Base-by-base conservation (phyloP, 306 rosid genomes). In the Cucurbita argyrosperma region DNA sequence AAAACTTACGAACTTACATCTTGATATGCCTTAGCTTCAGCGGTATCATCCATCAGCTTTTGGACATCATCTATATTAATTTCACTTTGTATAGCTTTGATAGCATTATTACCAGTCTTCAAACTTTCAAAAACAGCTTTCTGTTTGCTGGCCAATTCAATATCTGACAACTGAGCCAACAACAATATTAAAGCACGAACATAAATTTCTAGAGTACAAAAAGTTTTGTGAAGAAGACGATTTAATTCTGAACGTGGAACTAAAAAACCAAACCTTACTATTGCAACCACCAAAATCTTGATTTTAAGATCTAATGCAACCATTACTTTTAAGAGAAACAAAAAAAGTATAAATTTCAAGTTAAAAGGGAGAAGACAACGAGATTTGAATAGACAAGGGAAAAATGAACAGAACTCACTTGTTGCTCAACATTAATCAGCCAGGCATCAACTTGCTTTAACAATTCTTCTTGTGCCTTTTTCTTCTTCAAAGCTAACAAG, bases 21-120 rank as follows among this genome's bases (percentile, higher is more conserved):
- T 89, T 90, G 98, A 82, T 93, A 93, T 79, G 96, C 97, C 81
- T 86, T 93, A 61, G 98, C 98, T 84, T 93, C 97, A 50, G 86
- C 92, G 6, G 96, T 85, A 72, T 93, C 97, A 76, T 93, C 98
- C 94, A 93, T 80, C 69, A 93, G 89, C 79, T 89, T 93, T 75
- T 90, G 98, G 51, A 93, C 97, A 83, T 93, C 98, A 1, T 90
- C 98, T n/a, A 89, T 75, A 84, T 90, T 93, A 76, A 93, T 85
- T 87, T 93, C 98, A 81, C 94, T 86, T 75, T 93, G 98, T 62
- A 93, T 81, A 63, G 98, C 96, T 80, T 90, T 86, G 80, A 93
- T 84, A 9, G 92, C 98, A 67, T 90, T 88, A 66, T 56, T 87
- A 71, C 98, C 97, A n/a, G 98, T 80, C 83, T 90, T 93, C 79